phyloP scores from a whole-genome alignment of 768 basidiomycete species.

The Tylopilus sp. region DNA sequence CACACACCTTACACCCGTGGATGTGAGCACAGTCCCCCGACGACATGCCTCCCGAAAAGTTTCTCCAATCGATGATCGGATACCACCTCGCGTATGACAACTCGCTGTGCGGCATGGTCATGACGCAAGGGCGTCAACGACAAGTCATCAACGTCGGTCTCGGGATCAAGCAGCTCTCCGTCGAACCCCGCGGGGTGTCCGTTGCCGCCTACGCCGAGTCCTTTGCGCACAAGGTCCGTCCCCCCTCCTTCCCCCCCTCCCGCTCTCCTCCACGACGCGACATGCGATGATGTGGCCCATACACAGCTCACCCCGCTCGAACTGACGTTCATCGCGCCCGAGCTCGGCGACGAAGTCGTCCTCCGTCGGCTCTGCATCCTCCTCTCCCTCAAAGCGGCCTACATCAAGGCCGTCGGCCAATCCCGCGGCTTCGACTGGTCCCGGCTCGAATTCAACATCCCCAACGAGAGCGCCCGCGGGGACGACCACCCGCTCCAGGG shows the following conservation, averaged over 20 bases:
- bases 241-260: no score
- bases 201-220: constrained; percentile 69
- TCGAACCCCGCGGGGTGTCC: constrained; percentile 57
- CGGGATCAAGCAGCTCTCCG: constrained; percentile 66
- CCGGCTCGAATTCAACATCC: constrained; percentile 77
- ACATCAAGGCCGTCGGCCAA: constrained; percentile 82
- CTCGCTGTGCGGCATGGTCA: constrained; percentile 78
- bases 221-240: constrained; percentile 65
- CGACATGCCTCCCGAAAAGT: constrained; percentile 60
- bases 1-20: no score
- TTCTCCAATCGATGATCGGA: constrained; percentile 72
- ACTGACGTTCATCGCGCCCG: constrained; percentile 47
- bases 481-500: constrained; percentile 69
- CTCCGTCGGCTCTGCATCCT: constrained; percentile 75
- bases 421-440: constrained; percentile 77
- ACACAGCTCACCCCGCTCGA: constrained; percentile 50
- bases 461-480: constrained; percentile 55
- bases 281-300: no score
- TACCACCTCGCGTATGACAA: constrained; percentile 69
- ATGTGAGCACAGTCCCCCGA: constrained; percentile 46
- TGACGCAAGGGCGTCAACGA: constrained; percentile 73
- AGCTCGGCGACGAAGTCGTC: constrained; percentile 56
- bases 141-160: constrained; percentile 81
- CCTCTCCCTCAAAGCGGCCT: constrained; percentile 76
- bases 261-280: no score